Percentiles rank a stretch among this genome's conserved stretches.
These are phyloP conservation scores for Mrakia gelida DNA, from an alignment of 768 basidiomycete genomes.

Conservation along the genomic window DNA sequence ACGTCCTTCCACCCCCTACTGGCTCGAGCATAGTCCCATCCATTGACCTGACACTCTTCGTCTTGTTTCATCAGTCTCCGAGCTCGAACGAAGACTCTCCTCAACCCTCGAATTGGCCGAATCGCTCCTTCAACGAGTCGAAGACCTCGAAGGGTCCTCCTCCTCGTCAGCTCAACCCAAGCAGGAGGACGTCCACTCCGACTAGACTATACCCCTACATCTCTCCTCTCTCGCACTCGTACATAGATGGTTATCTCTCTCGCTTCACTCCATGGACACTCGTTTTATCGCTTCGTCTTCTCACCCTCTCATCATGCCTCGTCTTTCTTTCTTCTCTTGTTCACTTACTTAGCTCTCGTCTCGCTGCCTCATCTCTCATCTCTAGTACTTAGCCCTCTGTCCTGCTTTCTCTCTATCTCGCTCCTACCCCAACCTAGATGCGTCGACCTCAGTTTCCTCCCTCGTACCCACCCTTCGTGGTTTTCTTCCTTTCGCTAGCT, in stretches of 20 bases:
- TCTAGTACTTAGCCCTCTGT: too few relatives aligned
- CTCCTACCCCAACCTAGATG: too few relatives aligned
- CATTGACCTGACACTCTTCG: too few relatives aligned
- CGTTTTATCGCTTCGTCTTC: not conserved
- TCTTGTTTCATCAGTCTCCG: not conserved
- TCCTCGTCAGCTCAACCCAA: not conserved
- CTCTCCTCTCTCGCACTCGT: not conserved
- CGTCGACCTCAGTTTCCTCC: too few relatives aligned
- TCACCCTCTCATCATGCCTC: not conserved
- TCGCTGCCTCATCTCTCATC: too few relatives aligned
- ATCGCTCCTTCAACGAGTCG: not conserved
- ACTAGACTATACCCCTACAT: not conserved
- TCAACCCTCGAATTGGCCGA: not conserved
- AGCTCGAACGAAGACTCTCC: not conserved
- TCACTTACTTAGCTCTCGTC: not conserved
- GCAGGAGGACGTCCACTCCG: not conserved
- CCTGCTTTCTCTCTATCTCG: too few relatives aligned
- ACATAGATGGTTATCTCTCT: not conserved
- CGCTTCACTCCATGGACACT: not conserved
- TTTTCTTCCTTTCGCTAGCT: too few relatives aligned
- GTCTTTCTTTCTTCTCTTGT: not conserved
- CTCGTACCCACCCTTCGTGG: too few relatives aligned
- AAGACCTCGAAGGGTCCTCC: not conserved
- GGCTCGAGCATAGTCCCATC: too few relatives aligned
- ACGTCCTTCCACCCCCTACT: not conserved